These are phyloP conservation scores for Begonia fuchsioides DNA, from an alignment of 306 rosid genomes.

Conservation along the genomic window DNA sequence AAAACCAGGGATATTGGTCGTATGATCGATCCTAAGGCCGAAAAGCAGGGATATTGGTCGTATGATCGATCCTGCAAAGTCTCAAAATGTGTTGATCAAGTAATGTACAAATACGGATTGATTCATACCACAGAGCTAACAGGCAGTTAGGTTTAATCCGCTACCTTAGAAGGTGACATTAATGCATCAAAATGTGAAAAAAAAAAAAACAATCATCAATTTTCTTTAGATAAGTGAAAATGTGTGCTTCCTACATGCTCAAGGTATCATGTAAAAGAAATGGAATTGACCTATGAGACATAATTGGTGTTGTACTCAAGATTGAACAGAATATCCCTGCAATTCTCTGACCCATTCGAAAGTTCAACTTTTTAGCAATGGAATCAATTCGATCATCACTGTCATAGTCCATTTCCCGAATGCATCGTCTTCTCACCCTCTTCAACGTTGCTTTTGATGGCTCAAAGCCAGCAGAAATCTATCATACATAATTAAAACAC, in stretches of 20 bases:
- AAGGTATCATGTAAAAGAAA: no score
- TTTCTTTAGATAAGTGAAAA: no score
- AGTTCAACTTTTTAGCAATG: slow-evolving; percentile 29
- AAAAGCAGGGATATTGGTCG: no score
- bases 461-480: slow-evolving; percentile 62
- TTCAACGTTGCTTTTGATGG: slow-evolving; percentile 52
- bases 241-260: no score
- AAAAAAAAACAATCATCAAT: no score
- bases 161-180: no score
- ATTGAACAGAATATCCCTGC: slow-evolving; percentile 50
- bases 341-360: slow-evolving; percentile 41
- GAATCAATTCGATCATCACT: slow-evolving; percentile 38
- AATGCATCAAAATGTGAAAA: no score
- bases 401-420: slow-evolving; percentile 62
- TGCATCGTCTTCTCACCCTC: slow-evolving; percentile 62
- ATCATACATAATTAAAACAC: slow-evolving; percentile 14
- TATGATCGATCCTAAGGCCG: no score
- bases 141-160: background rate
- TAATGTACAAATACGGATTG: slow-evolving; percentile 37
- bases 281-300: slow-evolving; percentile 35
- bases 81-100: slow-evolving; percentile 18
- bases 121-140: background rate
- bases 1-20: no score
- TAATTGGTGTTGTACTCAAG: slow-evolving; percentile 38
- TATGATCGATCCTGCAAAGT: slow-evolving; percentile 16